Base-by-base conservation (phyloP, 225 moss, liverwort and hornwort species). In the Physcomitrium patens region DNA sequence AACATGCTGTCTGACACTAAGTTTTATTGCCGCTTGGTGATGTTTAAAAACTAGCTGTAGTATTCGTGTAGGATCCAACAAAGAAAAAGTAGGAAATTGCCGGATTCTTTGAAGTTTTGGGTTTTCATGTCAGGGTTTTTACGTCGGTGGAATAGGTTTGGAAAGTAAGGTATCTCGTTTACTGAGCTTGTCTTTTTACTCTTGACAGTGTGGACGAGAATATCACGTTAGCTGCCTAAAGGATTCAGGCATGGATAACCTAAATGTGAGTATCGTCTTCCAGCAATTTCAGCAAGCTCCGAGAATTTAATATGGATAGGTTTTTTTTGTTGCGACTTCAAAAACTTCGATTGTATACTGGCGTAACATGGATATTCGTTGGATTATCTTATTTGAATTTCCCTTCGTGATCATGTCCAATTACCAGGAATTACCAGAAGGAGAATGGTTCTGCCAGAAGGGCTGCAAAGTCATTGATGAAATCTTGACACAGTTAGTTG, bases 141-240 rank as follows among this genome's bases (percentile, higher is more conserved):
- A 42, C 68, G 44, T 57, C 44, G 31, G 45, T 57, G 50, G 18
- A 23, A 18, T 7, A 60, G 26, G 19, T 51, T 74, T 66, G 18
- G 48, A 16, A 65, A 53, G 11, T 45, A 19, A 14, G 9, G 63
- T 50, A 20, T 58, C 18, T 43, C 75, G 22, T 79, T 63, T 10
- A 47, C 27, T 11, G 54, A 54, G 20, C 71, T 71, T 70, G 71
- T 28, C 43, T 62, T 69, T 43, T 60, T 2, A 12, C 74, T 62
- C 50, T 72, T 71, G 28, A 75, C 87, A 97, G 92, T 91, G 92
- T 79, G 92, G 94, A 83, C 77, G 80, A 72, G 79, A 86, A 70
- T 80, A 89, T 72, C 82, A 91, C 77, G 78, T 89, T 71, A 91
- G 87, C 68, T 90, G 85, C 74, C 73, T 94, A 77, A 92, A 87